These are phyloP conservation scores for Acacia confusa DNA, from an alignment of 306 rosid species.

Conservation along the genomic window DNA sequence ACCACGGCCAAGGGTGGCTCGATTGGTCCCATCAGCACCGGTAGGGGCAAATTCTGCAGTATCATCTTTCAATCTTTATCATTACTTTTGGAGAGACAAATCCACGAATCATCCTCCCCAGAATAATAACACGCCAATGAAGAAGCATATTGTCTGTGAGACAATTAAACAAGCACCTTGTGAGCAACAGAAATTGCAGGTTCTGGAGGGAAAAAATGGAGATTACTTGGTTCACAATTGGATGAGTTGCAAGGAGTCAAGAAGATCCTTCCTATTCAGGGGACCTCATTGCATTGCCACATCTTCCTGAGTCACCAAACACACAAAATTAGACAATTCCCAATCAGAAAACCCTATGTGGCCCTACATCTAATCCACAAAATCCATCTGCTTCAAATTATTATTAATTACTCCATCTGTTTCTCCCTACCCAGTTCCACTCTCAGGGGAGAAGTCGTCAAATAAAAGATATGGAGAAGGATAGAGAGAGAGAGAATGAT, in stretches of 20 bases:
- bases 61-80: slow-evolving; percentile 57
- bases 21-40: slow-evolving; percentile 43
- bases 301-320: slow-evolving; percentile 40
- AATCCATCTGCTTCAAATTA: slow-evolving; percentile 36
- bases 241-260: slow-evolving; percentile 70
- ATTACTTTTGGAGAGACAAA: slow-evolving; percentile 67
- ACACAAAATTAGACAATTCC: neutral
- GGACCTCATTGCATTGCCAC: slow-evolving; percentile 88
- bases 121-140: slow-evolving; percentile 7
- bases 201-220: slow-evolving; percentile 65
- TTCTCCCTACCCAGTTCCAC: slow-evolving; percentile 39
- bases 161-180: slow-evolving; percentile 29
- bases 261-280: slow-evolving; percentile 71
- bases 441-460: slow-evolving; percentile 43
- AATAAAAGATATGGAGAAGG: slow-evolving; percentile 40
- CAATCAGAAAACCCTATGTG: neutral
- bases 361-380: slow-evolving; percentile 31
- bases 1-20: slow-evolving; percentile 48
- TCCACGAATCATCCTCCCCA: slow-evolving; percentile 36
- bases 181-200: slow-evolving; percentile 48
- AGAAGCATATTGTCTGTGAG: slow-evolving; percentile 33
- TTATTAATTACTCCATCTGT: slow-evolving; percentile 37
- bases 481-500: slow-evolving; percentile 6
- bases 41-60: slow-evolving; percentile 21
- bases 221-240: slow-evolving; percentile 58